Conservation (phyloP, 768 basidiomycete species). For the Auricularia sp. region DNA sequence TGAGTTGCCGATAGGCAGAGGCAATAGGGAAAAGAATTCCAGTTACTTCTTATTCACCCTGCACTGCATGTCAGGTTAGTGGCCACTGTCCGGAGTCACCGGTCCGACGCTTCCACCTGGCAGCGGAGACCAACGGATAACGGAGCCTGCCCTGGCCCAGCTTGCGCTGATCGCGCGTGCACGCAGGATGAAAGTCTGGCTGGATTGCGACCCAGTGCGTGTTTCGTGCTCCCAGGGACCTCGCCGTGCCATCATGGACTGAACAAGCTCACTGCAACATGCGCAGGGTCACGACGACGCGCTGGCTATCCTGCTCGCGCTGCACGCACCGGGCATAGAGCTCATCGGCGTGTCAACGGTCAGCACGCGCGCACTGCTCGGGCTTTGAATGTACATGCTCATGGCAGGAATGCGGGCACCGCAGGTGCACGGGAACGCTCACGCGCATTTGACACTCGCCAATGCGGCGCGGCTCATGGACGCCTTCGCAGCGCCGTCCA, state of each 20-base stretch:
- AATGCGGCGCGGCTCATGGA: conserved; percentile 74
- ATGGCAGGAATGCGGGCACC: background rate
- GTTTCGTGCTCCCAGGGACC: background rate
- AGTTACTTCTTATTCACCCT: too few relatives aligned
- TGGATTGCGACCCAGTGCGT: conserved; percentile 58
- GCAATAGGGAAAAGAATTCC: too few relatives aligned
- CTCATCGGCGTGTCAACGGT: conserved; percentile 83
- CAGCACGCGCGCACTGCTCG: conserved; percentile 12
- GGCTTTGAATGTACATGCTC: background rate
- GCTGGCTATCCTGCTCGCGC: conserved; percentile 67
- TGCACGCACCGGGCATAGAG: conserved; percentile 52
- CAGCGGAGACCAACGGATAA: too few relatives aligned
- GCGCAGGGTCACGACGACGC: conserved; percentile 83
- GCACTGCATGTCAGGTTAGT: too few relatives aligned
- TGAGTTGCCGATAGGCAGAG: too few relatives aligned
- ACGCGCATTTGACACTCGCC: conserved; percentile 45
- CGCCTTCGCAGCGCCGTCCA: conserved; percentile 57
- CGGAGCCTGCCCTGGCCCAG: too few relatives aligned
- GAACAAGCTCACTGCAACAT: background rate
- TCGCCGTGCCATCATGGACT: too few relatives aligned
- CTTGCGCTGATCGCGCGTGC: too few relatives aligned
- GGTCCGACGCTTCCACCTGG: too few relatives aligned
- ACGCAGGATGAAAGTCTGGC: conserved; percentile 32
- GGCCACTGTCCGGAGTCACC: too few relatives aligned
- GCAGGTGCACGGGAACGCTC: conserved; percentile 77